Evolutionary conservation across 2,329 filamentous ascomycete genomes (phyloP), one percentile per base, ranked within the genome.

Genomic region (Aspergillus transmontanensis): DNA sequence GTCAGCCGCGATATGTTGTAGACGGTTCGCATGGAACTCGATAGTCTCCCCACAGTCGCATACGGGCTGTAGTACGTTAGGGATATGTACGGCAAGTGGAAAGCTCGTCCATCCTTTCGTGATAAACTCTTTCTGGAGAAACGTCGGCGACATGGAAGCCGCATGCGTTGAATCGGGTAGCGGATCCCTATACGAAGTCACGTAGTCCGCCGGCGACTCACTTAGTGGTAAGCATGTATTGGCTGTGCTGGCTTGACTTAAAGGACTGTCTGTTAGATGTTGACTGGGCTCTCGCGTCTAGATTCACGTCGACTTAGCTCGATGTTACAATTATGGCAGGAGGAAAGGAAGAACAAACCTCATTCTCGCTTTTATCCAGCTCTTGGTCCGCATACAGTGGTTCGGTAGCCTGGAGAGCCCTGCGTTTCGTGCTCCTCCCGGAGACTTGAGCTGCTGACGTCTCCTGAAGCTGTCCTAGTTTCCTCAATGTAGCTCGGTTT

Each of bases 401-500:
- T 23, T 62, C 64, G 23, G 60, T 61, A 23, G 39, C 43, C 23
- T 34, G 56, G 19, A 60, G 55, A 19, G 45, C 10, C 43, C 61
- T 61, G 30, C 55, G 59, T 39, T 54, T 57, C 30, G 57, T 53
- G 58, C 58, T 68, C 66, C 51, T 36, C 32, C 51, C 51, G 7
- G 57, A 66, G 64, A 16, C 65, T 26, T 66, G 67, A 46, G 66
- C 66, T 4, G 66, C 53, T 11, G 69, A 64, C 58, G 75, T 73
- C 2, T 73, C 74, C 59, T 74, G 76, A 34, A 78, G 65, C 57
- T 76, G 74, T 6, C 76, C 76, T 41, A 78, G 43, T 45, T 77
- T 78, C 61, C 72, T 70, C 26, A 78, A 62, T 4, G 76, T 78
- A 4, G 76, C 74, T 51, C 75, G 70, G 60, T 78, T 78, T 58